These are phyloP conservation scores for Gaeumannomyces tritici DNA, from an alignment of 2,329 filamentous ascomycete species.

Conservation along the genomic window DNA sequence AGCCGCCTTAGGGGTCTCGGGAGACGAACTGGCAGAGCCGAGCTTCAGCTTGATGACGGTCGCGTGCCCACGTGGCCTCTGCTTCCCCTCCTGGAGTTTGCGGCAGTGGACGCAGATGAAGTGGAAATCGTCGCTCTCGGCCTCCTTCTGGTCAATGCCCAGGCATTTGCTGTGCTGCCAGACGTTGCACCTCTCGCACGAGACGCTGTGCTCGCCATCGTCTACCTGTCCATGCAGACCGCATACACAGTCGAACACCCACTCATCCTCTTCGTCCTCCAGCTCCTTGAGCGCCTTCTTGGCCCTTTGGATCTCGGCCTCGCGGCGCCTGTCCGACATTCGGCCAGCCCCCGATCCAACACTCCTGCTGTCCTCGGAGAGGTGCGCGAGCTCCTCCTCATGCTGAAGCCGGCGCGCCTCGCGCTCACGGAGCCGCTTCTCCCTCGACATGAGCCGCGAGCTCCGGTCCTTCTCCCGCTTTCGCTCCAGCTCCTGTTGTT, in stretches of 20 bases:
- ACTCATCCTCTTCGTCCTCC: conserved; percentile 62
- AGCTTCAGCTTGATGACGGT: conserved; percentile 42
- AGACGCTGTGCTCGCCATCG: conserved; percentile 86
- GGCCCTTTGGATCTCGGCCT: conserved; percentile 71
- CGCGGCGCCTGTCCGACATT: conserved; percentile 70
- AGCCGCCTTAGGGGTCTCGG: neutral
- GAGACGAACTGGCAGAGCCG: conserved; percentile 13
- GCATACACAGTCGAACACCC: conserved; percentile 93
- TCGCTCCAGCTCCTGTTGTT: conserved; percentile 51
- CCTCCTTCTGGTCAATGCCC: conserved; percentile 66
- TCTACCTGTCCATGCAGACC: conserved; percentile 87
- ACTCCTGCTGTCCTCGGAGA: conserved; percentile 67
- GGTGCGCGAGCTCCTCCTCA: conserved; percentile 70
- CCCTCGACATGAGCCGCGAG: conserved; percentile 70
- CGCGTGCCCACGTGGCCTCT: conserved; percentile 41
- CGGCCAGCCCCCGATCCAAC: conserved; percentile 45
- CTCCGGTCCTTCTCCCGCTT: conserved; percentile 66
- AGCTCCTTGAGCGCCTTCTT: conserved; percentile 68
- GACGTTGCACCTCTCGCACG: conserved; percentile 86
- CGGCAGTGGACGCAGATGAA: conserved; percentile 77
- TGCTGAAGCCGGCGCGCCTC: conserved; percentile 75
- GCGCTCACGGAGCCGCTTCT: conserved; percentile 76
- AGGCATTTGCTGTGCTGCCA: conserved; percentile 97
- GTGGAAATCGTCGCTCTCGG: conserved; percentile 77
- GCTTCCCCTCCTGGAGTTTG: conserved; percentile 53